Evolutionary conservation across 257 asterid genomes (phyloP), one percentile per base, ranked within the genome.

Genomic region (Paulownia fortunei): DNA sequence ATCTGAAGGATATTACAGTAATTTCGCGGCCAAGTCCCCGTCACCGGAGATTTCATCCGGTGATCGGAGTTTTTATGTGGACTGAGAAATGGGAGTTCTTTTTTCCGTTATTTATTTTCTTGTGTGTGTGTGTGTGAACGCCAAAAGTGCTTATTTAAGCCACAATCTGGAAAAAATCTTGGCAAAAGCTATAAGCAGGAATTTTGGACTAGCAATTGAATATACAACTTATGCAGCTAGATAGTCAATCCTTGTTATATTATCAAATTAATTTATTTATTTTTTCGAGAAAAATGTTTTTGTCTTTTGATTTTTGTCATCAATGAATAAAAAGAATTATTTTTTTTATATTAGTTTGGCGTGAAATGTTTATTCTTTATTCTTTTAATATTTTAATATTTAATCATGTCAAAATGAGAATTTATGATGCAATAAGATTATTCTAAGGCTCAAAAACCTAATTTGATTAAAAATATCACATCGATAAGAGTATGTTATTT

Each of bases 11-110:
- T 24, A 55, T 16, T n/a, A 6, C 24, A 8, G 71, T 1, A 36
- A 69, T 54, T 67, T 13, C 61, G 62, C 79, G 54, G 51, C 13
- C 13, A 19, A 75, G 59, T 41, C 80, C 78, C 92, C 89, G 87
- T 60, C 85, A 81, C 94, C 90, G 93, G 92, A 81, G 78, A 82
- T 77, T 80, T 55, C 74, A 71, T 85, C 88, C 88, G 91, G 92
- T 84, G 92, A 87, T 78, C 93, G 88, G 93, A 83, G 82, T 39
- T 60, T 32, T 32, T 27, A 9, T 66, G 62, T 12, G 58, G 76
- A 79, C 56, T 44, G 65, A 46, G 51, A 54, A 73, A 49, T 21
- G 68, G 61, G 42, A 54, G 32, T 68, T 74, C 21, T 2, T 61
- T 5, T 61, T 26, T 19, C 56, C 51, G 64, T 69, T 44, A 3